Evolutionary conservation across 192 early-diverging fungal genomes (phyloP).

Genomic region (Polychytrium aggregatum): DNA sequence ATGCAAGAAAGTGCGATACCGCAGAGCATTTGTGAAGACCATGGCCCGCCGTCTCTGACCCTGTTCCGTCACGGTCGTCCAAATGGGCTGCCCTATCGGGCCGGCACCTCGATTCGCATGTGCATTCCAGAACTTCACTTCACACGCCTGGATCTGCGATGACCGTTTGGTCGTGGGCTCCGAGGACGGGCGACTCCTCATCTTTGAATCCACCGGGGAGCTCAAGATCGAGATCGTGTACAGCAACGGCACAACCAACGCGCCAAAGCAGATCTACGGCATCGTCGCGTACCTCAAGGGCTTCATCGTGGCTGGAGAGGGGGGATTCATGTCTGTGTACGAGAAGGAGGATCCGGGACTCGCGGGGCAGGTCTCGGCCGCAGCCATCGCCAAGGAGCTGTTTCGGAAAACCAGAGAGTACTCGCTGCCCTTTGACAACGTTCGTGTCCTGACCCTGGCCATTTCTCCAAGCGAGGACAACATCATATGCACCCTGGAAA

Average conservation of each 20-base stretch:
- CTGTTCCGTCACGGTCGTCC: neutral
- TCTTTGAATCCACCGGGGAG: conserved; percentile 45
- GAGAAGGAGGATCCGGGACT: conserved; percentile 6
- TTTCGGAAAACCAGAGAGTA: conserved; percentile 38
- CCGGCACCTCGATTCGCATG: neutral
- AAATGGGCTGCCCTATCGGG: neutral
- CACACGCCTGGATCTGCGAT: conserved; percentile 38
- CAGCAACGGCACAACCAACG: conserved; percentile 2
- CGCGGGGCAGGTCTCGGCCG: neutral
- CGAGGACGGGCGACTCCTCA: conserved; percentile 34
- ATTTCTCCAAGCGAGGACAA: conserved; percentile 40
- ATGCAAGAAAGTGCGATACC: no score
- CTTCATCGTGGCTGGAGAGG: conserved; percentile 26
- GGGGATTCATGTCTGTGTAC: conserved; percentile 26
- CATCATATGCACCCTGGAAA: conserved; percentile 29
- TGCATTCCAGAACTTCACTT: conserved; percentile 25
- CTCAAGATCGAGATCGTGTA: conserved; percentile 26
- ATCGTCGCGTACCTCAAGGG: conserved; percentile 30
- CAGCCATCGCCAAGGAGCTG: conserved; percentile 8
- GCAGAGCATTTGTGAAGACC: no score
- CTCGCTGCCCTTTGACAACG: conserved; percentile 19
- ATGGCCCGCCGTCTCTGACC: no score
- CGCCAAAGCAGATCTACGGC: conserved; percentile 12
- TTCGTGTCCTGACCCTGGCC: conserved; percentile 30
- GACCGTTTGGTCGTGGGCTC: conserved; percentile 36